phyloP scores from a whole-genome alignment of 305 asterid species.

The Salvia sclarea region DNA sequence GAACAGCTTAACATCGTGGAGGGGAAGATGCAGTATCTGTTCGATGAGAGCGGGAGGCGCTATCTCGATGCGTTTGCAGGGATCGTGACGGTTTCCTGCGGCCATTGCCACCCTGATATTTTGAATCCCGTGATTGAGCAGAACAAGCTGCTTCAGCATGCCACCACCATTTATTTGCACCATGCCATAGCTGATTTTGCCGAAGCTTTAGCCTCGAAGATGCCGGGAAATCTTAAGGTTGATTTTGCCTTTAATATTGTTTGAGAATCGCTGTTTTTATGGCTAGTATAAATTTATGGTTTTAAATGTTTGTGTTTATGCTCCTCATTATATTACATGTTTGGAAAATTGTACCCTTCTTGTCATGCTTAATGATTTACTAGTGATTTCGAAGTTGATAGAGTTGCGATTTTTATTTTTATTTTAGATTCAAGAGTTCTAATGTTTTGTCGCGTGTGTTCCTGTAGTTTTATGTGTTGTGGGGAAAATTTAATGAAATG shows the following conservation, averaged over 20 bases:
- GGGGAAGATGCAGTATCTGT: conserved; percentile 97
- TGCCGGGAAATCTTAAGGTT: conserved; percentile 96
- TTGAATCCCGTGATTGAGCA: conserved; percentile 8
- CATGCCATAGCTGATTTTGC: conserved; percentile 17
- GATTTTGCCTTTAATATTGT: conserved; percentile 6
- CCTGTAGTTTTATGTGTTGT: not conserved
- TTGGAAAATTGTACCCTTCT: not conserved
- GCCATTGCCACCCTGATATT: conserved; percentile 48
- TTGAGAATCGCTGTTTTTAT: not conserved
- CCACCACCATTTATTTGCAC: conserved; percentile 72
- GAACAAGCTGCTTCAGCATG: conserved; percentile 81
- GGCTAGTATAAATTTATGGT: not conserved
- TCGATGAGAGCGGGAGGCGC: conserved; percentile 85
- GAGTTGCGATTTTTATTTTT: no score
- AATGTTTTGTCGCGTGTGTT: not conserved
- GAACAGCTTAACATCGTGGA: conserved; percentile 87
- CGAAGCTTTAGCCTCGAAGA: conserved; percentile 20
- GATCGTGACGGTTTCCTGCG: conserved; percentile 94
- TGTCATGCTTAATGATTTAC: not conserved
- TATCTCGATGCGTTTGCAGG: conserved; percentile 98
- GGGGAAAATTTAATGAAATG: not conserved
- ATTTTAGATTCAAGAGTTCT: not conserved
- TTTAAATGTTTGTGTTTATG: not conserved
- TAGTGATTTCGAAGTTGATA: no score
- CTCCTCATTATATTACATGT: not conserved